Evolutionary conservation across 2,329 filamentous ascomycete species (phyloP).

Genomic region (Orbilia javanica): DNA sequence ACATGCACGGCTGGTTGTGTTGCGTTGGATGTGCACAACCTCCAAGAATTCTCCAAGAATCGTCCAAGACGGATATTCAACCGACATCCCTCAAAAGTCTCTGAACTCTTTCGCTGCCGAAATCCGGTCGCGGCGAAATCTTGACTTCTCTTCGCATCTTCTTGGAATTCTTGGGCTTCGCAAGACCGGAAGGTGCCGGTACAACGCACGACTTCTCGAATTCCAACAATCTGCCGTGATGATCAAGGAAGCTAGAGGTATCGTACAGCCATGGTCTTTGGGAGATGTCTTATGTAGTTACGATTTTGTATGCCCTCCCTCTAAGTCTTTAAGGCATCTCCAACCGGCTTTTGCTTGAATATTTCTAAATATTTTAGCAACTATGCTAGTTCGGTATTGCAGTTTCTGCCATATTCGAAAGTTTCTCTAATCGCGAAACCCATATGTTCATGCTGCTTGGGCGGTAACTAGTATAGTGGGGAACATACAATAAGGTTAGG

Average conservation of each 20-base stretch:
- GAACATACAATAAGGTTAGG: not conserved
- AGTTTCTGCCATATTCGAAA: not conserved
- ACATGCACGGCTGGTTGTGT: constrained; percentile 9
- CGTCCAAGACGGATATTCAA: constrained; percentile 52
- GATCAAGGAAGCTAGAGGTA: too few species aligned
- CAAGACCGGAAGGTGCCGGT: not conserved
- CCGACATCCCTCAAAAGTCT: not conserved
- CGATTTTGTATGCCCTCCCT: too few species aligned
- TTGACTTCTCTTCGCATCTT: constrained; percentile 28
- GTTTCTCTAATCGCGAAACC: not conserved
- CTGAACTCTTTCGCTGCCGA: constrained; percentile 28
- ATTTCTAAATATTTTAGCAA: too few species aligned
- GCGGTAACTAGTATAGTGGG: constrained; percentile 18
- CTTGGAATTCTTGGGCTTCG: constrained; percentile 32
- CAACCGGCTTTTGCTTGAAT: too few species aligned
- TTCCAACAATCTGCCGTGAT: not conserved
- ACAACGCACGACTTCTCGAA: not conserved
- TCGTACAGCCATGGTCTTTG: not conserved
- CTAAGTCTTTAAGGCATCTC: too few species aligned
- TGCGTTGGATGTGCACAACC: constrained; percentile 37
- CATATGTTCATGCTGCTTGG: not conserved
- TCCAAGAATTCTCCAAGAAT: constrained; percentile 17
- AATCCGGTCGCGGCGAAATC: constrained; percentile 55
- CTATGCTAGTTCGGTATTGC: too few species aligned
- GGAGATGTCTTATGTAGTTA: too few species aligned